Evolutionary conservation across 2,329 filamentous ascomycete genomes (phyloP), one percentile per base, ranked within the genome.

Genomic region (Botrytis aclada): DNA sequence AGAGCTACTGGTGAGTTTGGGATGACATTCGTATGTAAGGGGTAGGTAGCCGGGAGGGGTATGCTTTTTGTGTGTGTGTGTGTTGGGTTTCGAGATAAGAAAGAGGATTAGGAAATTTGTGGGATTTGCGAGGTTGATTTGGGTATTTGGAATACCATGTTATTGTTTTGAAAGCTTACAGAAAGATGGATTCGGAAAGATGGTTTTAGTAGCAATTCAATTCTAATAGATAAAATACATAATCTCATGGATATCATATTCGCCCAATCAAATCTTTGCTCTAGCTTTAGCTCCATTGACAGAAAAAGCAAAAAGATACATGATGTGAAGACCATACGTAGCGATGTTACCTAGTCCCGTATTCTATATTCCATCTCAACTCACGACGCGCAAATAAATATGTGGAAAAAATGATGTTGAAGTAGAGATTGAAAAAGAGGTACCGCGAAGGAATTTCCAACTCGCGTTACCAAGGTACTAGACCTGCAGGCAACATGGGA

Each of bases 401-500:
- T n/a, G 25, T n/a, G 14, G 22, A 54, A 16, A n/a, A 25, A n/a
- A 16, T n/a, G n/a, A 14, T 16, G 16, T n/a, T 54, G 47, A 54
- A 54, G 25, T 54, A 37, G 32, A 61, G 12, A 25, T 61, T 34
- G 22, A 61, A 7, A 3, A 16, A 8, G 14, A 61, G 39, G 58
- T 20, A 20, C n/a, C 25, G 47, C 16, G 47, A 54, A n/a, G 47
- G 12, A 3, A 54, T n/a, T n/a, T 54, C 25, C 5, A 2, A 1
- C 25, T n/a, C 4, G 10, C 3, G 5, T 34, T 77, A 80, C 79
- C 79, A 80, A 60, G 79, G 78, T 73, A 74, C 74, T 22, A 80
- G 74, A 18, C 76, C 77, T 16, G 73, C 74, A 43, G 79, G 79
- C 61, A 80, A 74, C 75, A 80, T 77, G 7, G 79, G 79, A 75